Evolutionary conservation across 2,329 filamentous ascomycete species (phyloP).

Genomic region (Allantophomopsis cytisporea): DNA sequence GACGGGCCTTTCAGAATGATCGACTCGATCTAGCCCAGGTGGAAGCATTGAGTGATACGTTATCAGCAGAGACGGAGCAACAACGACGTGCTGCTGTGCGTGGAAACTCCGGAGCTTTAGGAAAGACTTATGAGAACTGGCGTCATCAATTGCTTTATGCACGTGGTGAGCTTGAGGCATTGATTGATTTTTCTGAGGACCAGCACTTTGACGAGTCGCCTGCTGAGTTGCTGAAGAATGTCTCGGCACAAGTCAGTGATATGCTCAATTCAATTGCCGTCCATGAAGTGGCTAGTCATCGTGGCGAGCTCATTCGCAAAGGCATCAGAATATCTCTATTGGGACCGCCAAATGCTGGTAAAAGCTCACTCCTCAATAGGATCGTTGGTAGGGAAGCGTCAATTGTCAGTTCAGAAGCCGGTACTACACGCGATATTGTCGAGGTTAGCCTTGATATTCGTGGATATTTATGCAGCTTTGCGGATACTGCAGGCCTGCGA

Average conservation of each 20-base stretch:
- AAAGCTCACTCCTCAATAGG: conserved; percentile 84
- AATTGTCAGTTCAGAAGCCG: conserved; percentile 86
- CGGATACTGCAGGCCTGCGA: conserved; percentile 85
- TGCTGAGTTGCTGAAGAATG: conserved; percentile 53
- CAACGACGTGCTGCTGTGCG: conserved; percentile 79
- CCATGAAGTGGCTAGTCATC: conserved; percentile 65
- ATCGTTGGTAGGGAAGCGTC: conserved; percentile 87
- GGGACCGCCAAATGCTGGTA: conserved; percentile 87
- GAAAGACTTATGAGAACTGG: conserved; percentile 73
- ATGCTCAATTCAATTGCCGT: conserved; percentile 50
- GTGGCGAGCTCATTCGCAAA: conserved; percentile 70
- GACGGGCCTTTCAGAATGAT: conserved; percentile 77
- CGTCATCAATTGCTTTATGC: conserved; percentile 63
- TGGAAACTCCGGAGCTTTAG: conserved; percentile 57
- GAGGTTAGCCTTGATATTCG: conserved; percentile 82
- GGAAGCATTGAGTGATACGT: conserved; percentile 47
- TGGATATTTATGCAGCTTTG: conserved; percentile 85
- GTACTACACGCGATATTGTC: conserved; percentile 87
- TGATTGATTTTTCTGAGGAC: conserved; percentile 96
- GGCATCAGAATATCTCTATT: conserved; percentile 80
- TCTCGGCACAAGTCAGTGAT: conserved; percentile 46
- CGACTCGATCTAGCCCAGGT: conserved; percentile 79
- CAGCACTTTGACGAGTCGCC: conserved; percentile 93
- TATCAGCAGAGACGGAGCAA: conserved; percentile 73
- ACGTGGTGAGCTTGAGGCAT: conserved; percentile 80